phyloP scores from a whole-genome alignment of 805 yeast genomes.

The Barnettozyma siamensis region DNA sequence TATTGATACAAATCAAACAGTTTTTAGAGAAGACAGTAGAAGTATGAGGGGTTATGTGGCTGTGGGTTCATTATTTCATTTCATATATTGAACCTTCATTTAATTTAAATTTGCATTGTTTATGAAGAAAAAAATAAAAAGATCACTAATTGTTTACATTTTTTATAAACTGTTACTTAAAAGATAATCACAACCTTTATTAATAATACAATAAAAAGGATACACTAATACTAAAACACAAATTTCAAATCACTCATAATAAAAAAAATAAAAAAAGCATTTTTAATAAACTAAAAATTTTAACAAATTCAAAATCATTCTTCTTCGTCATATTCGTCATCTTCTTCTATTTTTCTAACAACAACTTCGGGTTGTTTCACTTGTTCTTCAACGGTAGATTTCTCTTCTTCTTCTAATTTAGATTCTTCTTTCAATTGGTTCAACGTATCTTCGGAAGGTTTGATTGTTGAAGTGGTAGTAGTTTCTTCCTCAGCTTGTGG shows the following conservation, averaged over 20 bases:
- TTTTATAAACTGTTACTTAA: too few relatives aligned
- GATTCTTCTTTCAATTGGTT: slow-evolving; percentile 16
- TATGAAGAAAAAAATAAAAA: too few relatives aligned
- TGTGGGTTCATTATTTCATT: too few relatives aligned
- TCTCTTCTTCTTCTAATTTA: slow-evolving; percentile 31
- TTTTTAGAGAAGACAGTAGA: slow-evolving; percentile 50
- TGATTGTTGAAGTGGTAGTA: background rate
- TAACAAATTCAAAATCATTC: slow-evolving; percentile 15
- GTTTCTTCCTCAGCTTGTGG: background rate
- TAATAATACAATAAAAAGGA: too few relatives aligned
- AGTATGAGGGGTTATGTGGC: too few relatives aligned
- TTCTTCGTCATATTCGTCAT: slow-evolving; percentile 35
- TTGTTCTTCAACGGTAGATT: slow-evolving; percentile 8
- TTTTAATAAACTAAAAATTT: slow-evolving; percentile 1
- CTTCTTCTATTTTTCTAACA: slow-evolving; percentile 35
- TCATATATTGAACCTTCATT: slow-evolving; percentile 21
- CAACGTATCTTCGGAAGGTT: slow-evolving; percentile 14
- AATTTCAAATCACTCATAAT: too few relatives aligned
- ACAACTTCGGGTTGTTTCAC: slow-evolving; percentile 32
- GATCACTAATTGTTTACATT: too few relatives aligned
- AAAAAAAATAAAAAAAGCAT: background rate
- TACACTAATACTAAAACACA: too few relatives aligned
- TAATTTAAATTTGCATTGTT: too few relatives aligned
- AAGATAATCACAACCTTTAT: too few relatives aligned
- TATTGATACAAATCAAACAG: slow-evolving; percentile 50